Base-by-base conservation (phyloP, 2,329 filamentous ascomycete species). In the Aschersonia sp. region DNA sequence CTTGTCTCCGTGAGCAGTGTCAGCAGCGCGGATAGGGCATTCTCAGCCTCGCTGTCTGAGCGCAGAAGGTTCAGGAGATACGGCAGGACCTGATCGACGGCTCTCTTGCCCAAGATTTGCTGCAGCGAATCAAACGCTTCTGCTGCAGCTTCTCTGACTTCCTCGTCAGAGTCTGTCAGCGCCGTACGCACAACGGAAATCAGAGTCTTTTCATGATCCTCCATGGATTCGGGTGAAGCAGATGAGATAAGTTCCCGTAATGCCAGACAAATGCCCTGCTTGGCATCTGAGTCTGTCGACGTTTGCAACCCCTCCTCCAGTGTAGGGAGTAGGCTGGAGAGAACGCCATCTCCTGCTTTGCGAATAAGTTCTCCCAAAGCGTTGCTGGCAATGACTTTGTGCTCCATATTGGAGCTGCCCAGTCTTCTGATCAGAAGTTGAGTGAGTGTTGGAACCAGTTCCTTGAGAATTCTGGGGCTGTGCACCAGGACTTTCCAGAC, bases 401-500 rank as follows among this genome's bases (percentile, higher is more conserved):
- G 92, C 64, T 98, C 92, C 83, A 94, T 89, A 60, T 96, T 97
- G 43, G 89, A 85, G 63, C 89, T 97, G 52, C 88, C 92, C 56
- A 98, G 77, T 45, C 92, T 85, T 50, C 87, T 81, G 62, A 98
- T 97, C 57, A 98, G 84, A 53, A 98, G 80, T 63, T 96, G 89
- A 5, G 88, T 94, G 51, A 98, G 81, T 1, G 88, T 96, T 43
- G 92, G 90, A 44, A 96, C 84, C 58, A 98, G 78, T 62, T 98
- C 92, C 69, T 95, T 95, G 58, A 98, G 80, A 11, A 86, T 96
- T 55, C 82, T 83, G 33, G 92, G 92, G 51, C 85, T 90, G 49
- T 90, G 86, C 44, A 98, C 92, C 58, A 97, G 73, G 50, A 89
- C 89, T 70, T 98, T 98, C 92, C 92, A 98, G 44, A 98, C 90